phyloP scores from a whole-genome alignment of 2,329 filamentous ascomycete genomes.

The Apiospora marii region DNA sequence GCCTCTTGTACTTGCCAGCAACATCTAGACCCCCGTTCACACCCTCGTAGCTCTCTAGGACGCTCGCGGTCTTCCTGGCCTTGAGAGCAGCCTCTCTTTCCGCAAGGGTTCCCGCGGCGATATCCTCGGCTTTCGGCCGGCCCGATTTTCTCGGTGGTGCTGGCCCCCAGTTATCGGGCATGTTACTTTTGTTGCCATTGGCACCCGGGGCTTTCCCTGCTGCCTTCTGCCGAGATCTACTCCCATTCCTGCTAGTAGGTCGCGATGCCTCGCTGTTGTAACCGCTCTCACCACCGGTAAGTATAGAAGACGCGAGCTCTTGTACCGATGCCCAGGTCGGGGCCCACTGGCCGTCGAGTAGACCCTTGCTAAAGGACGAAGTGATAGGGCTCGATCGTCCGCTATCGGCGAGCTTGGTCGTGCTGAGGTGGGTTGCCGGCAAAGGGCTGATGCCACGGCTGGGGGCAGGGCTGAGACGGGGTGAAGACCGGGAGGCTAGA shows the following conservation, averaged over 20 bases:
- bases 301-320: constrained; percentile 58
- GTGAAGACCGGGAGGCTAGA: constrained; percentile 44
- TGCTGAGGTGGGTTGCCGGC: constrained; percentile 51
- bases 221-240: constrained; percentile 40
- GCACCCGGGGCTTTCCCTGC: constrained; percentile 40
- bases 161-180: constrained; percentile 58
- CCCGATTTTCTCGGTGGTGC: constrained; percentile 48
- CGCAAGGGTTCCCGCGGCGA: constrained; percentile 61
- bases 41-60: constrained; percentile 68
- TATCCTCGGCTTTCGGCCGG: constrained; percentile 53
- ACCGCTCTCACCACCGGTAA: constrained; percentile 43
- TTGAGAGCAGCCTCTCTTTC: constrained; percentile 63
- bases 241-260: constrained; percentile 40
- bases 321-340: constrained; percentile 65
- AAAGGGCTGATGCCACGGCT: constrained; percentile 59
- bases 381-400: constrained; percentile 41
- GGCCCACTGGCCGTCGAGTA: constrained; percentile 60
- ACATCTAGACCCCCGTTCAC: constrained; percentile 66
- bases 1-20: constrained; percentile 66
- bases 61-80: constrained; percentile 64
- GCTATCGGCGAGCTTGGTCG: constrained; percentile 36
- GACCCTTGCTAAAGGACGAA: constrained; percentile 46
- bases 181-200: constrained; percentile 34
- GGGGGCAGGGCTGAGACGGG: constrained; percentile 47
- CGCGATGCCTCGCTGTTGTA: constrained; percentile 45